Base-by-base conservation (phyloP, 177 flowering plant species). In the Tripterygium wilfordii region DNA sequence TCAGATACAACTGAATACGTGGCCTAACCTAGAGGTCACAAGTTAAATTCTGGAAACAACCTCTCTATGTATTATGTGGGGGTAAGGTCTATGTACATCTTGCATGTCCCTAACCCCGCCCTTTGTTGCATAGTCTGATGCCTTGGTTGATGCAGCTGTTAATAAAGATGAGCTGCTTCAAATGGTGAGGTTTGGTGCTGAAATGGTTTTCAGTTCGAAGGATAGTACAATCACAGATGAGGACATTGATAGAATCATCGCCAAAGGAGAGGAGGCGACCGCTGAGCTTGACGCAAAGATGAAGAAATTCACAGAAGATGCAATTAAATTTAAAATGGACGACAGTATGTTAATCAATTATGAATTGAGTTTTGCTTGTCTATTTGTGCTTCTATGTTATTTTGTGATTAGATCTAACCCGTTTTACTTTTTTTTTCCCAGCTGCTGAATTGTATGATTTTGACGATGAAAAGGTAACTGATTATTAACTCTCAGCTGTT, bases 111-210 rank as follows among this genome's bases (percentile, higher is more conserved):
- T n/a, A n/a, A n/a, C n/a, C n/a, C n/a, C n/a, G n/a, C n/a, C n/a
- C n/a, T n/a, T n/a, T n/a, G n/a, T n/a, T n/a, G n/a, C 38, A 10
- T 13, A 22, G 15, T 29, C 20, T 28, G 1, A 45, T 18, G 16
- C 7, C 21, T 0, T 46, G 29, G 28, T 29, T 39, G 2, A 16
- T 65, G 56, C 88, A 94, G 99, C 96, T 76, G 97, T 94, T 33
- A 90, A 94, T 38, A 94, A 89, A 50, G 99, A 90, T 69, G 99
- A 94, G 58, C 73, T 94, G 26, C 76, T 90, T 48, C 97, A 94
- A 70, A 94, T 94, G 99, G 97, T 94, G 67, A 81, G 99, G 49
- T 94, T 87, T 83, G 99, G 99, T 57, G 97, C 96, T 53, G 99
- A 94, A 69, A 94, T 94, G 97, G 99, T 90, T 56, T 94, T 94